A percentile compares a stretch with the other conserved stretches of the same genome.
Evolutionary conservation across 2,329 filamentous ascomycete species (phyloP).

Genomic region (Botrytis deweyae): DNA sequence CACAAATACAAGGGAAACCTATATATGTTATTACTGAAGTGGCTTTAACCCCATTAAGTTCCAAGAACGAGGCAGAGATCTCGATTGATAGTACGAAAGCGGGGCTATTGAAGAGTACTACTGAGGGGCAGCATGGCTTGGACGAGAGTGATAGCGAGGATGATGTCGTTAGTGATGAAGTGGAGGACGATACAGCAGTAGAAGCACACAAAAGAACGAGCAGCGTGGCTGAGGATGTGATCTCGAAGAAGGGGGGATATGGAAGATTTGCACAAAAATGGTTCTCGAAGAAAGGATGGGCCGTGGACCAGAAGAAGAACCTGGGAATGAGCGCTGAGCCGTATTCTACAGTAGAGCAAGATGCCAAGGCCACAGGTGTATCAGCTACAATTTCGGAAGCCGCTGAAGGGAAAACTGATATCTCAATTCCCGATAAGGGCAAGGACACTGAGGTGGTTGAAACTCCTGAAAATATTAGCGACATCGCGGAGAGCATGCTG

Average conservation of each 20-base stretch:
- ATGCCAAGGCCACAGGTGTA: not conserved
- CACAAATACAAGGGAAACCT: constrained; percentile 76
- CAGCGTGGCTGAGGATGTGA: constrained; percentile 85
- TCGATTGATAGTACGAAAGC: constrained; percentile 65
- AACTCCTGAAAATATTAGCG: constrained; percentile 15
- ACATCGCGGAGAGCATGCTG: constrained; percentile 50
- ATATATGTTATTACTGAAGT: constrained; percentile 88
- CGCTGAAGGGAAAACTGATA: not conserved
- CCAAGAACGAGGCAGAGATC: constrained; percentile 68
- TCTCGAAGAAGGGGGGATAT: constrained; percentile 77
- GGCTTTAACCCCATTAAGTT: constrained; percentile 82
- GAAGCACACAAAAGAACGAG: constrained; percentile 42
- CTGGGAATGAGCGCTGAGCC: constrained; percentile 62
- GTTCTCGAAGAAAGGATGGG: constrained; percentile 86
- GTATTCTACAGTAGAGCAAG: not conserved
- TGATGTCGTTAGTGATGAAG: constrained; percentile 47
- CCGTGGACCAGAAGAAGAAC: constrained; percentile 64
- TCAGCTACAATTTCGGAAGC: not conserved
- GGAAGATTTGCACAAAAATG: constrained; percentile 86
- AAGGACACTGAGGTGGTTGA: not conserved
- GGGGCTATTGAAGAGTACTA: constrained; percentile 42
- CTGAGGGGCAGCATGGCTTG: constrained; percentile 34
- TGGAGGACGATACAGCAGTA: constrained; percentile 42
- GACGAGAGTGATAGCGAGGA: constrained; percentile 46
- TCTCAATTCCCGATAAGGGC: not conserved